Conservation (phyloP, 306 rosid genomes). For the Lathyrus oleraceus region DNA sequence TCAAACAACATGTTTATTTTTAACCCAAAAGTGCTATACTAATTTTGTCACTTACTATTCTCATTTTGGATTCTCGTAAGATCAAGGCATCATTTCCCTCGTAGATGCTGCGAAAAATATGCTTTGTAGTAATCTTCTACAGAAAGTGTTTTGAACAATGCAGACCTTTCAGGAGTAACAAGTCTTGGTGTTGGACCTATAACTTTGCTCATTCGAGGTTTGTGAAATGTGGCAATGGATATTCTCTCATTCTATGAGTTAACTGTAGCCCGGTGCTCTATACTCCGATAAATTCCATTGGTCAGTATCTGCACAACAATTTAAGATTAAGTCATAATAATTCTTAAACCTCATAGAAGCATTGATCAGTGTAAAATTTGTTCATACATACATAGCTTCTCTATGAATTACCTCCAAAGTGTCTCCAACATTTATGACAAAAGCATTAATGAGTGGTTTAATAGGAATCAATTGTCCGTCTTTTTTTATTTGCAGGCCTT, state of each 20-base stretch:
- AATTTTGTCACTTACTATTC: not conserved
- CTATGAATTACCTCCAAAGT: not conserved
- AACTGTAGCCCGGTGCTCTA: not conserved
- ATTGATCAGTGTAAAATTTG: too few species aligned
- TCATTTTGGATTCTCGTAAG: too few species aligned
- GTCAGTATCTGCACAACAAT: not conserved
- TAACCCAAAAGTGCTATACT: too few species aligned
- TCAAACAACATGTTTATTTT: too few species aligned
- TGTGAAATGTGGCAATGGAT: not conserved
- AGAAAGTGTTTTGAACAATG: not conserved
- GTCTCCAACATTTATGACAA: not conserved
- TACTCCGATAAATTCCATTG: not conserved
- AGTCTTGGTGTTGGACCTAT: not conserved
- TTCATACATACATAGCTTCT: too few species aligned
- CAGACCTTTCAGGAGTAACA: not conserved
- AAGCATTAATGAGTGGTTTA: slow-evolving; percentile 1
- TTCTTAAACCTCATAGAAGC: not conserved
- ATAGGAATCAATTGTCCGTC: slow-evolving; percentile 31
- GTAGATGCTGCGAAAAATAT: not conserved
- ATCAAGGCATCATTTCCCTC: not conserved
- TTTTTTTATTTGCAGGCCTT: slow-evolving; percentile 30
- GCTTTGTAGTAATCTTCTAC: not conserved
- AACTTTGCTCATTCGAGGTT: not conserved
- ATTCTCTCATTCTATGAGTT: slow-evolving; percentile 1
- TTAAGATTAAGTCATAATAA: not conserved